A percentile compares a stretch with the other conserved stretches of the same genome.
Conservation (phyloP, 257 asterid species). For the Lycium barbarum region DNA sequence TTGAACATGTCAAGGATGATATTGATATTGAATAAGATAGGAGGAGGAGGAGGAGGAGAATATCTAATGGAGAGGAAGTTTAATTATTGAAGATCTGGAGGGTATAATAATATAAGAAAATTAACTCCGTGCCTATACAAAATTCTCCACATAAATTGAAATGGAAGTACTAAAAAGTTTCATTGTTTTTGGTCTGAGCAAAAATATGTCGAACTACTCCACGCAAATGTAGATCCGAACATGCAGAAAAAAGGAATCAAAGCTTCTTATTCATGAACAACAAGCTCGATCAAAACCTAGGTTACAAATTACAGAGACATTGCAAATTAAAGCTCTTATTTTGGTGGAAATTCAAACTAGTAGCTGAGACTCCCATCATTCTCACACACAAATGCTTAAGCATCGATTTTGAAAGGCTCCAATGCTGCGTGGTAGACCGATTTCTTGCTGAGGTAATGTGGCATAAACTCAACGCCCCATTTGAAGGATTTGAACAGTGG, state of each 20-base stretch:
- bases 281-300: neutral
- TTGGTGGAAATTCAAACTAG: neutral
- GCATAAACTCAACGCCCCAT: neutral
- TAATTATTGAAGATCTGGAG: no score
- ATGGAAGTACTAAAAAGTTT: no score
- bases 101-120: no score
- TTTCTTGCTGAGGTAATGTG: slow-evolving; percentile 21
- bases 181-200: no score
- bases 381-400: neutral
- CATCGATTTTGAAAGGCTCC: slow-evolving; percentile 15
- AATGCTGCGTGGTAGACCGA: neutral
- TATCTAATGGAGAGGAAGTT: no score
- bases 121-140: no score
- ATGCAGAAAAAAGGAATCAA: neutral
- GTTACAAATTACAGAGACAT: neutral
- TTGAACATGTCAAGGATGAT: no score
- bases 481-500: slow-evolving; percentile 17
- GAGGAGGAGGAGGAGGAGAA: no score
- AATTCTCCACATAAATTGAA: no score
- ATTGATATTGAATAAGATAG: no score
- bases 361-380: neutral
- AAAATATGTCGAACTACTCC: no score
- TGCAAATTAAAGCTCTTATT: neutral
- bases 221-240: no score
- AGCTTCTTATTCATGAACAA: neutral